Evolutionary conservation across 257 asterid species (phyloP), one percentile per base, ranked within the genome.

Genomic region (Solanum chilense): DNA sequence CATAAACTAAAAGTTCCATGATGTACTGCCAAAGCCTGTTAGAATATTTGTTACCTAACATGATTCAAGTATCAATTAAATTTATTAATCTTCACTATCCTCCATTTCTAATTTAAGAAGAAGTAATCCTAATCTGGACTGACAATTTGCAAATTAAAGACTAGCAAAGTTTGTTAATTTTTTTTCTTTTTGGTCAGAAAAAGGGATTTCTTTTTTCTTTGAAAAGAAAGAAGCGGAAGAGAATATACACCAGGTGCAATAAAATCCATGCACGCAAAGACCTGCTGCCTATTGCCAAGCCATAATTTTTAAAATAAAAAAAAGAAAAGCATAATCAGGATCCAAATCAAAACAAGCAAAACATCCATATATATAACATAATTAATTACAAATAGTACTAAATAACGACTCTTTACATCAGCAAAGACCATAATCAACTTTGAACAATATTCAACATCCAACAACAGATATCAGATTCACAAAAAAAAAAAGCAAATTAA

Each of bases 361-460:
- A 37, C 69, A 47, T 80, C 15, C 69, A 80, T 47, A 76, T 14
- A 8, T 41, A 69, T 69, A 14, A 29, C 23, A 18, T 74, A 14
- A 47, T 27, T 27, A 80, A 80, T 47, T 80, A 16, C 85, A 47
- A 5, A 80, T 3, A 49, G 60, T 15, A 80, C 69, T 49, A 49
- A 45, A 4, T 62, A 12, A 68, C 75, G 44, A 80, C 69, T 80
- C 85, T 47, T 47, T 80, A 49, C 69, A 75, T 49, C 77, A 83
- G 20, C 85, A 76, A 88, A 86, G 78, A 85, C 75, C 74, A 66
- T 83, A 80, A 87, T 82, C 87, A 86, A 80, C 85, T 80, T 27
- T 29, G 27, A 80, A 29, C 86, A 69, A 69, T 29, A 64, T 88
- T 82, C 89, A 81, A 87, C 88, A 84, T n/a, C 31, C 75, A 85